phyloP scores from a whole-genome alignment of 2,329 filamentous ascomycete genomes.

The Colletotrichum somersetense region DNA sequence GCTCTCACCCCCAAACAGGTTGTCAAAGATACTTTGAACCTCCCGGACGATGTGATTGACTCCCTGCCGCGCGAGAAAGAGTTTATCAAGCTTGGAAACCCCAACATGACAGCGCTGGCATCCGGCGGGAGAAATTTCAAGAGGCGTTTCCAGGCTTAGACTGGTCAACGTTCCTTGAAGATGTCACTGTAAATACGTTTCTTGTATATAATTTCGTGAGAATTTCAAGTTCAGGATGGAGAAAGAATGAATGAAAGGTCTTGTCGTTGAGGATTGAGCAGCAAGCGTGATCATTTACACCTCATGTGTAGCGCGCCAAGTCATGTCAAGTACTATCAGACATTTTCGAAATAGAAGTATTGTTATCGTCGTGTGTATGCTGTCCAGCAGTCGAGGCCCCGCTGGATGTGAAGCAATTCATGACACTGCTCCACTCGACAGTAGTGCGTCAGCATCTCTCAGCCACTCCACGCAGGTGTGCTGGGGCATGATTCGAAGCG shows the following conservation, averaged over 20 bases:
- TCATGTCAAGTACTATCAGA: neutral
- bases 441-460: neutral
- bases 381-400: neutral
- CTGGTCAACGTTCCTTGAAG: neutral
- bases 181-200: neutral
- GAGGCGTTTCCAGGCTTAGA: conserved; percentile 8
- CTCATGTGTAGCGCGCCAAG: neutral
- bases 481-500: neutral
- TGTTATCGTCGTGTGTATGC: neutral
- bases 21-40: conserved; percentile 67
- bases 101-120: conserved; percentile 51
- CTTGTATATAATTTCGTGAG: neutral
- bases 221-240: neutral
- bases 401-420: neutral
- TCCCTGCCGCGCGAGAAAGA: conserved; percentile 57
- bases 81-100: conserved; percentile 56
- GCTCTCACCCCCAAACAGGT: conserved; percentile 69
- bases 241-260: rapidly evolving
- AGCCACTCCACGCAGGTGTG: neutral
- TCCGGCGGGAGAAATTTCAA: conserved; percentile 13
- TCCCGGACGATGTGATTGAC: conserved; percentile 53
- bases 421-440: neutral
- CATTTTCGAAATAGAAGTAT: neutral
- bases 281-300: neutral
- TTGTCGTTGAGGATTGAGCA: neutral